Evolutionary conservation across 1,284 basidiomycete species (phyloP), one percentile per base, ranked within the genome.

Genomic region (Trametes sp.): DNA sequence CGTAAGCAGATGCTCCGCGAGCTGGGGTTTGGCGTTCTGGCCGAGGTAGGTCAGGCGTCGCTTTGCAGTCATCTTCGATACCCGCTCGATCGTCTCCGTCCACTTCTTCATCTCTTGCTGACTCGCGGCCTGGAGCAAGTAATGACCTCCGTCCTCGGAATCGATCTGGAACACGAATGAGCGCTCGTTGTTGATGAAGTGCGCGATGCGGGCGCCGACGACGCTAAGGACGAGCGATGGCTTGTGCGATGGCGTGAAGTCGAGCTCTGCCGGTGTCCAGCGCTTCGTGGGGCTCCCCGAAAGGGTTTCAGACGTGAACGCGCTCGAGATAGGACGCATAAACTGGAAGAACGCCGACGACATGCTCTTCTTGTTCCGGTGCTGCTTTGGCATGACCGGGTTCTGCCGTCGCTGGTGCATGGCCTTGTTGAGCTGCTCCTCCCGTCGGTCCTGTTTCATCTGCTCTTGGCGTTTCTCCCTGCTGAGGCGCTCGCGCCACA

Each of bases 281-380:
- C 82, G 84, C 71, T 85, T 87, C 51, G 77, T 64, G 11, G 74
- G 67, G n/a, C 80, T 69, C 8, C 80, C 67, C 23, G 78, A 77
- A 36, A 80, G 73, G 38, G 80, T 80, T 53, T 90, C 89, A 35
- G 87, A 84, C 16, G 86, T 87, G 71, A 93, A 92, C 1, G 92
- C 91, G 65, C 87, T 93, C 19, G 92, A 94, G 61, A 94, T 88
- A 0, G 92, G 92, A n/a, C 92, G 84, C 87, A 94, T 93, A 74
- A 93, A 82, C 67, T 88, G 89, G 75, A 94, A 84, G 75, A 94
- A 89, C 0, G 89, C 88, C 1, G 88, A 83, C 13, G 86, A 92
- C 80, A 92, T 89, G 77, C 90, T 92, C 77, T 92, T 92, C 82
- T 93, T 93, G 76, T 89, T 87, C 24, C 90, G 83, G 67, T 92